Conservation (phyloP, 176 grass and related monocot species). For the Paspalum notatum region DNA sequence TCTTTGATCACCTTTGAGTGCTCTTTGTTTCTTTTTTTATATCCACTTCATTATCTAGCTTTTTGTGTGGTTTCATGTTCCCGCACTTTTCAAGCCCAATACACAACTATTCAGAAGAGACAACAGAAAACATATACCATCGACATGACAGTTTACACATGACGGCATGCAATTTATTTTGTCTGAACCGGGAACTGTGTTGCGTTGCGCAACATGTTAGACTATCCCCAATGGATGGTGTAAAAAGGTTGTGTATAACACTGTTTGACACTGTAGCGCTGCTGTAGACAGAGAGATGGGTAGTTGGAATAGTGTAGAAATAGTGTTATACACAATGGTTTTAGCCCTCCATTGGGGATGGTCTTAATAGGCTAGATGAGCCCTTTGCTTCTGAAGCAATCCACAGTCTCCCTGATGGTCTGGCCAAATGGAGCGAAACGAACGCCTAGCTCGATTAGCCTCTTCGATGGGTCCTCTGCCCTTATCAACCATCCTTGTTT, state of each 20-base stretch:
- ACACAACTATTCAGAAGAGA: not conserved
- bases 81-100: not conserved
- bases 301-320: too few relatives aligned
- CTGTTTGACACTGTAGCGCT: too few relatives aligned
- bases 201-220: too few relatives aligned
- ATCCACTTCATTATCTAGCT: conserved; percentile 25
- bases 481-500: conserved; percentile 59
- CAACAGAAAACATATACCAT: not conserved
- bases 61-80: conserved; percentile 6
- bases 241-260: too few relatives aligned
- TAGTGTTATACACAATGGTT: too few relatives aligned
- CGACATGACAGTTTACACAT: too few relatives aligned
- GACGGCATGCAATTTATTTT: too few relatives aligned
- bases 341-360: too few relatives aligned
- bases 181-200: too few relatives aligned
- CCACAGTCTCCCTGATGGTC: conserved; percentile 51
- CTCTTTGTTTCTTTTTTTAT: conserved; percentile 26
- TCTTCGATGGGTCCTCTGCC: conserved; percentile 46
- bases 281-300: too few relatives aligned
- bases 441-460: conserved; percentile 57
- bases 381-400: conserved; percentile 56
- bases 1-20: conserved; percentile 11
- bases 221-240: too few relatives aligned
- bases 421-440: conserved; percentile 41
- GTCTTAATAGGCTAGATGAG: conserved; percentile 38